A percentile compares a stretch with the other conserved stretches of the same genome.
phyloP scores from a whole-genome alignment of 2,329 filamentous ascomycete genomes.

The Chaetomiaceae sp. region DNA sequence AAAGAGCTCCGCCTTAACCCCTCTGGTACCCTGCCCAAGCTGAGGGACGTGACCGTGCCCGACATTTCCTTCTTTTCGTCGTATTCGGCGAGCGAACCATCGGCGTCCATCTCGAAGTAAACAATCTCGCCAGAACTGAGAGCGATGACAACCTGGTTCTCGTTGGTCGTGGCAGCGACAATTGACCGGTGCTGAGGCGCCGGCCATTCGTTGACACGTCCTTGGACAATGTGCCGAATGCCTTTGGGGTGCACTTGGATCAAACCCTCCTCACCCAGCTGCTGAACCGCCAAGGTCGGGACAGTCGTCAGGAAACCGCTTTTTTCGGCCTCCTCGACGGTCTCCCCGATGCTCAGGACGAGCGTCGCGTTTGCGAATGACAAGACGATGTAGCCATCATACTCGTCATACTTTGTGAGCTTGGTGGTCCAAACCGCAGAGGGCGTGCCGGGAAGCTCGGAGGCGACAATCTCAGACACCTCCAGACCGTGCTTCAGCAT shows the following conservation, averaged over 20 bases:
- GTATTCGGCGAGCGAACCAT: conserved; percentile 87
- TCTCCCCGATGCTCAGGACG: conserved; percentile 92
- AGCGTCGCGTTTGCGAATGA: conserved; percentile 87
- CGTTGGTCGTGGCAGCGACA: conserved; percentile 88
- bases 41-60: conserved; percentile 91
- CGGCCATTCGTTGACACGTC: conserved; percentile 86
- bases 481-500: conserved; percentile 89
- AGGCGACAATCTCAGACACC: conserved; percentile 93
- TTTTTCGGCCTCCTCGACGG: conserved; percentile 90
- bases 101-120: conserved; percentile 95
- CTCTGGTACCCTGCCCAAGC: conserved; percentile 86
- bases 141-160: conserved; percentile 87
- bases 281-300: conserved; percentile 85
- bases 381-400: conserved; percentile 91
- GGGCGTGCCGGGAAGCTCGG: conserved; percentile 81
- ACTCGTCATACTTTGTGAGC: conserved; percentile 72
- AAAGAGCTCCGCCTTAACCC: conserved; percentile 86
- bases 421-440: conserved; percentile 95
- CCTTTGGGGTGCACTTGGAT: conserved; percentile 96
- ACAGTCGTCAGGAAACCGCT: conserved; percentile 87
- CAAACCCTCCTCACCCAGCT: conserved; percentile 87
- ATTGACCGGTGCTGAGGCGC: conserved; percentile 92
- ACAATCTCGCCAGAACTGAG: conserved; percentile 95
- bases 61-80: conserved; percentile 94
- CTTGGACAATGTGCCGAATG: conserved; percentile 79